Conservation (phyloP, 1,284 basidiomycete genomes). For the Pterulicium gracile region DNA sequence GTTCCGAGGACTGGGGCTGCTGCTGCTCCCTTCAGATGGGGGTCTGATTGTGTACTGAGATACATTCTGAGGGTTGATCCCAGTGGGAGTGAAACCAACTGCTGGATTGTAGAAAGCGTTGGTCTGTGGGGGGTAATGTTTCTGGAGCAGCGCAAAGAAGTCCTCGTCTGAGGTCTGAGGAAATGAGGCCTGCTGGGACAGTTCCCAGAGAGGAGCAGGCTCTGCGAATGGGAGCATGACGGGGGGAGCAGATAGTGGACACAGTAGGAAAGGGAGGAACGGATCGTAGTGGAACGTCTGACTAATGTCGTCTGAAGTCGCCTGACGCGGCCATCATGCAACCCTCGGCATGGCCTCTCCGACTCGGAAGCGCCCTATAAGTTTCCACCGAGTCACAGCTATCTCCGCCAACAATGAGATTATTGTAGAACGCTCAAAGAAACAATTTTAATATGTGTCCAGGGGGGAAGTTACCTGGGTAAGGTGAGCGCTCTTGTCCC, state of each 20-base stretch:
- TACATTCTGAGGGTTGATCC: conserved; percentile 48
- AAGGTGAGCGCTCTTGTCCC: too few relatives aligned
- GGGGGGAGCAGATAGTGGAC: conserved; percentile 6
- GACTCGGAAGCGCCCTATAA: too few relatives aligned
- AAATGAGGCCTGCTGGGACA: conserved; percentile 47
- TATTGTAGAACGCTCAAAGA: too few relatives aligned
- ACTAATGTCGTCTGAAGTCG: not conserved
- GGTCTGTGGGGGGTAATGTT: conserved; percentile 43
- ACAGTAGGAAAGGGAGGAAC: conserved; percentile 4
- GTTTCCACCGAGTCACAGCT: too few relatives aligned
- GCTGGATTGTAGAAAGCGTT: conserved; percentile 13
- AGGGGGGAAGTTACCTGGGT: too few relatives aligned
- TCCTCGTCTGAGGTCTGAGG: conserved; percentile 65
- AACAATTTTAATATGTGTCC: too few relatives aligned
- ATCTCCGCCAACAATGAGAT: too few relatives aligned
- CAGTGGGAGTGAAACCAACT: conserved; percentile 19
- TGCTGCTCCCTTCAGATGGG: conserved; percentile 60
- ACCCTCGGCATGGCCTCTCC: too few relatives aligned
- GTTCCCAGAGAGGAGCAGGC: conserved; percentile 52
- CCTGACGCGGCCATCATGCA: not conserved
- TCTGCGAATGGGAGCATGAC: conserved; percentile 31
- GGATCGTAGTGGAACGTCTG: not conserved
- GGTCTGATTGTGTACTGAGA: conserved; percentile 36
- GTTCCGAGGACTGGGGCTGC: conserved; percentile 47
- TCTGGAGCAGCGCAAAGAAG: conserved; percentile 66